These are phyloP conservation scores for Debaryomycetaceae sp. DNA, from an alignment of 1,139 yeast species.

Conservation along the genomic window DNA sequence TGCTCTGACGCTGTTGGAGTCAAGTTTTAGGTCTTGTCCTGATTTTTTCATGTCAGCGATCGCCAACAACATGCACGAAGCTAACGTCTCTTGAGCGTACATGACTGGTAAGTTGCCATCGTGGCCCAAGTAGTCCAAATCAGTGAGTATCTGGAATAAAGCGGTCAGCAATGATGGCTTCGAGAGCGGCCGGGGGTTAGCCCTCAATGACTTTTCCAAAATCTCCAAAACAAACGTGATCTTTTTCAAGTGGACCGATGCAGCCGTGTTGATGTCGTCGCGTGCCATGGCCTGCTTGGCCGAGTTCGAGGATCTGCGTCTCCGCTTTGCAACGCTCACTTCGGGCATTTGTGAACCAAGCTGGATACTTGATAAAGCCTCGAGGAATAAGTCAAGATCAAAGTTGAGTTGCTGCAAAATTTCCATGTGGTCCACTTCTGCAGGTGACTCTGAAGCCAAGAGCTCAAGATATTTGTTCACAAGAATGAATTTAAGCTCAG, in stretches of 20 bases:
- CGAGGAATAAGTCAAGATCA: slow-evolving; percentile 34
- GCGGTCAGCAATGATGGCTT: slow-evolving; percentile 43
- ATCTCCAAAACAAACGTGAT: slow-evolving; percentile 74
- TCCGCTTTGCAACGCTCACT: slow-evolving; percentile 50
- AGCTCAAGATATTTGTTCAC: slow-evolving; percentile 53
- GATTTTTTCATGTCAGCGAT: slow-evolving; percentile 38
- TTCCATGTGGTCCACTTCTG: slow-evolving; percentile 43
- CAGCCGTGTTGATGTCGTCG: slow-evolving; percentile 59
- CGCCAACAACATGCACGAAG: slow-evolving; percentile 71
- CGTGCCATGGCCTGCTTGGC: slow-evolving; percentile 67
- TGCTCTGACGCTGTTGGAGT: slow-evolving; percentile 69
- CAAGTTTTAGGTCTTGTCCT: slow-evolving; percentile 23
- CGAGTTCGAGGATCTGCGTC: slow-evolving; percentile 71
- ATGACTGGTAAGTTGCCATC: slow-evolving; percentile 88
- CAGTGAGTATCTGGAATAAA: slow-evolving; percentile 66
- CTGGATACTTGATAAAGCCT: slow-evolving; percentile 40
- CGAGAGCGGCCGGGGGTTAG: slow-evolving; percentile 12
- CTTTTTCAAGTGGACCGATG: slow-evolving; percentile 67
- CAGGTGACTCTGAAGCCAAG: slow-evolving; percentile 24
- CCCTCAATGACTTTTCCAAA: slow-evolving; percentile 41
- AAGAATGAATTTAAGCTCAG: slow-evolving; percentile 47
- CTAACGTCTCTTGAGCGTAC: slow-evolving; percentile 84
- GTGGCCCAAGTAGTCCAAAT: slow-evolving; percentile 75
- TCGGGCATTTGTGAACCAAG: slow-evolving; percentile 33
- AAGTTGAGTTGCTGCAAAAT: slow-evolving; percentile 39